Evolutionary conservation across 106 monocot species (phyloP), one percentile per base, ranked within the genome.

Genomic region (Allium cepa): DNA sequence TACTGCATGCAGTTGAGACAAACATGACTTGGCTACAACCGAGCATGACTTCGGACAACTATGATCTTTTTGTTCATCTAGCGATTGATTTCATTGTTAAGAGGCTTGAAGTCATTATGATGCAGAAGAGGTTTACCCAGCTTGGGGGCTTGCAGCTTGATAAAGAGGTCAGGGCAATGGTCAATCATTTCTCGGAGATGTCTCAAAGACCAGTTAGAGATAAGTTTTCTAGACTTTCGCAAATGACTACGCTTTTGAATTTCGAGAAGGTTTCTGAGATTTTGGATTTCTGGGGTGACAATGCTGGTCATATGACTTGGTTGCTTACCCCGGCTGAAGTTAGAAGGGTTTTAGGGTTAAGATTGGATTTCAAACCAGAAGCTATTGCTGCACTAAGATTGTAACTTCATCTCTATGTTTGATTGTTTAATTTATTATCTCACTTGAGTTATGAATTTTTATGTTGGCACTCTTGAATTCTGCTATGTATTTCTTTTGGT

Each of bases 221-320:
- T 71, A 99, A 92, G 60, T 92, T 99, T 68, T 89, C 92, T 8
- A 72, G 97, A 4, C 92, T 92, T 16, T 90, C 97, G 6, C 97
- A 99, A 71, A 92, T 99, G 72, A 75, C 92, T 0, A 99, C 92
- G 11, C 82, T 92, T 71, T 70, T 99, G 1, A 92, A 92, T 69
- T 85, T 99, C 12, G 97, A 99, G 77, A 87, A 80, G 77, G 97
- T 93, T 9, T 87, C 92, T 1, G 97, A 97, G 78, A 97, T 97
- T 15, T 57, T 92, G 66, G 97, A 92, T 68, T 92, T 97, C 82
- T 97, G 92, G 97, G 97, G 96, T 4, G 92, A 97, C 70, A 97
- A 97, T 76, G 84, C 92, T 4, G 97, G 92, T 1, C 92, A 92
- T 17, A 81, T 97, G 84, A 97, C 97, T 27, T 97, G 97, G 97